These are phyloP conservation scores for Termitomyces bulborhizus DNA, from an alignment of 768 basidiomycete genomes.

Conservation along the genomic window DNA sequence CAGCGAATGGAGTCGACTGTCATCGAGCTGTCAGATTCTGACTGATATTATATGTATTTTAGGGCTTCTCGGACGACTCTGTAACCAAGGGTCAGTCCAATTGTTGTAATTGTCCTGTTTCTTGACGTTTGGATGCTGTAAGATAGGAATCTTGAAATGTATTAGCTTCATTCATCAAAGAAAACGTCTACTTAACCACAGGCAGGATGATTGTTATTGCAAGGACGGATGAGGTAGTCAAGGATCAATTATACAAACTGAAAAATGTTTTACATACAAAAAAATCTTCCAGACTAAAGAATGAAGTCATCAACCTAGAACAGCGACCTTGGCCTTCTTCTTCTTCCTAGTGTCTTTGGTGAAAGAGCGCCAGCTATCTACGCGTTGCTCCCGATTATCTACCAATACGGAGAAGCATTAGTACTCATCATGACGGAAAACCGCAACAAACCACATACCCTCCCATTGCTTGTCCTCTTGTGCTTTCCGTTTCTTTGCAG, in stretches of 20 bases:
- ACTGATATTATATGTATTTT: conserved; percentile 17
- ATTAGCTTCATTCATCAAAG: conserved; percentile 6
- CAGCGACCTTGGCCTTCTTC: conserved; percentile 63
- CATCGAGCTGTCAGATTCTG: conserved; percentile 55
- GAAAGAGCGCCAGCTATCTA: conserved; percentile 81
- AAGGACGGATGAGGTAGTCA: conserved; percentile 5
- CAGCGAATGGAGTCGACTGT: conserved; percentile 30
- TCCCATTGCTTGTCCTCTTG: conserved; percentile 90
- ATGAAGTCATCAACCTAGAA: conserved; percentile 51
- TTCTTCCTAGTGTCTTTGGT: conserved; percentile 69
- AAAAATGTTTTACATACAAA: conserved; percentile 19
- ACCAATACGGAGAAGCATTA: conserved; percentile 1
- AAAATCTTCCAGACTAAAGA: conserved; percentile 5
- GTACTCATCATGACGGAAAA: background rate
- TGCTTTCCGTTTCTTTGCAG: conserved; percentile 73
- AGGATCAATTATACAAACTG: conserved; percentile 14
- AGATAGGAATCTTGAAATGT: conserved; percentile 6
- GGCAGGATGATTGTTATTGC: conserved; percentile 4
- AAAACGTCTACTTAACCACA: conserved; percentile 10
- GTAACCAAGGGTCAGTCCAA: background rate
- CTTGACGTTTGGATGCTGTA: conserved; percentile 1
- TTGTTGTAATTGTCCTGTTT: background rate
- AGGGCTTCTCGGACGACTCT: background rate
- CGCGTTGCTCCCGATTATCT: conserved; percentile 76
- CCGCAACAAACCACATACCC: conserved; percentile 38